Evolutionary conservation across 2,329 filamentous ascomycete genomes (phyloP), one percentile per base, ranked within the genome.

Genomic region (Fusarium globosum): DNA sequence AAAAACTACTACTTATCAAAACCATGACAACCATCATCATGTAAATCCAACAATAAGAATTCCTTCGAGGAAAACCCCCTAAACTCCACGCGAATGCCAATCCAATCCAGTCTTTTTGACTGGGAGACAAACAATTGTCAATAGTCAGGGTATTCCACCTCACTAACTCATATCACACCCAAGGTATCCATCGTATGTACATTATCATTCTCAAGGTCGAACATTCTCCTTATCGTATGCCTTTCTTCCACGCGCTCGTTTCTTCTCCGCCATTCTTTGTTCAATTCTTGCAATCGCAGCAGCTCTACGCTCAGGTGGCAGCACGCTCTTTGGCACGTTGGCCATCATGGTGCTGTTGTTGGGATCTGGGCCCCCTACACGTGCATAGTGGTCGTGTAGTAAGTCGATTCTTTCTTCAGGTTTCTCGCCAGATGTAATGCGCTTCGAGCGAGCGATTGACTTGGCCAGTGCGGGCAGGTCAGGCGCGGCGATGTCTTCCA

Each of bases 281-380:
- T 89, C 86, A 20, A 90, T 84, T 13, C 88, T 82, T 46, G 88
- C 88, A 58, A 88, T 82, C 16, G 88, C 88, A 3, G 88, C 88
- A 12, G 87, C 86, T 51, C 84, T 83, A 39, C 89, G 83, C 57
- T 88, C 86, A 7, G 86, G 85, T 14, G 88, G 83, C 18, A 90
- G 76, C 5, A 80, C 81, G 28, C 84, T 83, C 65, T 84, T 85
- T 9, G 85, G 82, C 10, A 82, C 79, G 57, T 85, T 85, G 28
- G 78, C 81, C 35, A 81, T 69, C 58, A 81, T 78, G 35, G 83
- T 72, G 63, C 72, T 76, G 55, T 77, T 77, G 36, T 82, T 80
- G 28, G 70, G 57, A 12, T 83, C 81, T 9, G 83, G 79, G 2
- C 80, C 83, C 12, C 85, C 86, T 2, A 88, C 80, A 14, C 83